Conservation (phyloP, 257 asterid genomes). For the Cordia subcordata region DNA sequence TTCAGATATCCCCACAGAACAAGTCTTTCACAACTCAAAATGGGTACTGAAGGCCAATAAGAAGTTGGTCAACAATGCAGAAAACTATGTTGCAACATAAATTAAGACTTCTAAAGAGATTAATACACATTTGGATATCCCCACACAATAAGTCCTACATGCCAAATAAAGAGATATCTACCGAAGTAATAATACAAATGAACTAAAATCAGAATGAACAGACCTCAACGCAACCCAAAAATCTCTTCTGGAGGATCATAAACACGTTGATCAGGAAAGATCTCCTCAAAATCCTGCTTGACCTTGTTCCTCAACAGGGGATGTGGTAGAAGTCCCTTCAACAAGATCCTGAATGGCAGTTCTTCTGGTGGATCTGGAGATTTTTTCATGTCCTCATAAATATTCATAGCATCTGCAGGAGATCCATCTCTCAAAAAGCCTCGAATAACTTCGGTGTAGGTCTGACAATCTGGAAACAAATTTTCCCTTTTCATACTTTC, state of each 20-base stretch:
- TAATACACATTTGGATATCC: no score
- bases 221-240: constrained; percentile 77
- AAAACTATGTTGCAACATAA: no score
- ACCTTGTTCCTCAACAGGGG: constrained; percentile 88
- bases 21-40: no score
- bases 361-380: constrained; percentile 93
- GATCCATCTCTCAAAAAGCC: constrained; percentile 93
- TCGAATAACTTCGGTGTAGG: constrained; percentile 87
- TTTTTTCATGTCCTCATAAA: constrained; percentile 87
- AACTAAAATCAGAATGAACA: no score
- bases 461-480: constrained; percentile 79
- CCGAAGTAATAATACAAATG: no score
- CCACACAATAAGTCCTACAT: no score
- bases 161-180: no score
- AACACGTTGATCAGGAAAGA: constrained; percentile 80
- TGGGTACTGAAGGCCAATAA: no score
- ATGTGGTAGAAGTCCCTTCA: constrained; percentile 94
- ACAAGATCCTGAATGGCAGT: constrained; percentile 76
- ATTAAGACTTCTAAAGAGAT: no score
- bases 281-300: constrained; percentile 91
- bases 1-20: no score
- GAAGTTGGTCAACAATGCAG: no score
- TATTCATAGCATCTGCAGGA: constrained; percentile 97
- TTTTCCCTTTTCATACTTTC: constrained; percentile 74
- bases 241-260: constrained; percentile 97